Evolutionary conservation across 1,284 basidiomycete genomes (phyloP).

Genomic region (Ceratobasidium sp.): DNA sequence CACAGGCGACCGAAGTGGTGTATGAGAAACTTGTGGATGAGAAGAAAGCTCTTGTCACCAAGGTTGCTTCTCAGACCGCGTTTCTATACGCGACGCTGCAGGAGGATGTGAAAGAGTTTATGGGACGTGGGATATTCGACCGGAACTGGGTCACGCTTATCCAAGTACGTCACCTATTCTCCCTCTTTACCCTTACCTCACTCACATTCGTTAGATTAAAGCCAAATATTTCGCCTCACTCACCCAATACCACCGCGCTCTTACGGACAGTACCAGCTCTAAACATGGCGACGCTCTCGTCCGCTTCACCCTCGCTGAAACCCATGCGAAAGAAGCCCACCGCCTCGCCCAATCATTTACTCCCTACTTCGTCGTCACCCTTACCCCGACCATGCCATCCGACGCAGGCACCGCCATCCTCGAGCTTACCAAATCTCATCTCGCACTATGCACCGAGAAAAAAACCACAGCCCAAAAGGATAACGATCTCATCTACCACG

Average conservation of each 20-base stretch:
- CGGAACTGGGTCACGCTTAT: slow-evolving; percentile 92
- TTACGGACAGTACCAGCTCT: slow-evolving; percentile 80
- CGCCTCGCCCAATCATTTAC: slow-evolving; percentile 79
- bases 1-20: slow-evolving; percentile 96
- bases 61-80: slow-evolving; percentile 88
- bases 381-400: slow-evolving; percentile 87
- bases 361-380: slow-evolving; percentile 76
- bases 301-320: slow-evolving; percentile 83
- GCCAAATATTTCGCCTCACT: slow-evolving; percentile 89
- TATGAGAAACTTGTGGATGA: slow-evolving; percentile 94
- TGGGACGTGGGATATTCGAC: slow-evolving; percentile 95
- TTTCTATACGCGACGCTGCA: slow-evolving; percentile 81
- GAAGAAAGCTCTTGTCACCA: slow-evolving; percentile 88
- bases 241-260: slow-evolving; percentile 87
- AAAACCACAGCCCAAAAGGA: slow-evolving; percentile 84
- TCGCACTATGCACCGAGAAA: slow-evolving; percentile 81
- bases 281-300: slow-evolving; percentile 91
- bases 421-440: slow-evolving; percentile 87
- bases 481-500: slow-evolving; percentile 99
- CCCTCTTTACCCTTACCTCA: neutral
- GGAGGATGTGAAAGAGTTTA: slow-evolving; percentile 95
- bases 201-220: slow-evolving; percentile 72
- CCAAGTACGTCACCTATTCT: slow-evolving; percentile 66
- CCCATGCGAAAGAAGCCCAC: slow-evolving; percentile 86
- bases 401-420: slow-evolving; percentile 84